phyloP scores from a whole-genome alignment of 768 basidiomycete genomes.

The Psilocybe subaeruginosa region DNA sequence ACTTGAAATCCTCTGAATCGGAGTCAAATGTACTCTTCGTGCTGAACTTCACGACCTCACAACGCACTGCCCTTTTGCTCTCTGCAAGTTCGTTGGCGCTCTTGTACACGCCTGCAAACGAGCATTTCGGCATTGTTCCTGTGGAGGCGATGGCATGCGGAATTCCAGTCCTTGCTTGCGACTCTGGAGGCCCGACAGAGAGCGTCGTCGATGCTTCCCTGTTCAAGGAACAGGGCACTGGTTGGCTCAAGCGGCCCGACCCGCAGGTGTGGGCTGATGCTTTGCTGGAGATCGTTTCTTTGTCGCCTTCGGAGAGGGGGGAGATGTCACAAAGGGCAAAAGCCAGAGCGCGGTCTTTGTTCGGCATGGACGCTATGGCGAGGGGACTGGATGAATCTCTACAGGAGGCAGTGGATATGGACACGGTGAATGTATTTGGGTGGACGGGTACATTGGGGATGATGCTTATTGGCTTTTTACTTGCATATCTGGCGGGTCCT shows the following conservation, averaged over 20 bases:
- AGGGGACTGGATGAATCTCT: slow-evolving; percentile 58
- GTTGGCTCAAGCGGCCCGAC: slow-evolving; percentile 73
- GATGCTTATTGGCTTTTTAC: slow-evolving; percentile 33
- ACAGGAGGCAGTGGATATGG: slow-evolving; percentile 58
- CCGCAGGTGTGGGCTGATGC: slow-evolving; percentile 72
- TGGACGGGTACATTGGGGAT: slow-evolving; percentile 22
- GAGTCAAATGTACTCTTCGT: slow-evolving; percentile 79
- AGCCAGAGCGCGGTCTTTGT: slow-evolving; percentile 61
- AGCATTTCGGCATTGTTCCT: slow-evolving; percentile 97
- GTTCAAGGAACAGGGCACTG: slow-evolving; percentile 57
- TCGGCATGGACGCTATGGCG: slow-evolving; percentile 81
- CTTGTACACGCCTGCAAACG: slow-evolving; percentile 92
- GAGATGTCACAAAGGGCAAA: slow-evolving; percentile 59
- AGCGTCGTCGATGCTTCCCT: slow-evolving; percentile 51
- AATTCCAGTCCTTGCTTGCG: slow-evolving; percentile 85
- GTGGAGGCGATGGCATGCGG: slow-evolving; percentile 95
- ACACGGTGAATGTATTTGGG: slow-evolving; percentile 31
- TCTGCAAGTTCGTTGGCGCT: slow-evolving; percentile 69
- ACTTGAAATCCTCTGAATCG: slow-evolving; percentile 33
- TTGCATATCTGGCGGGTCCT: slow-evolving; percentile 31
- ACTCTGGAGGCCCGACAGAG: slow-evolving; percentile 90
- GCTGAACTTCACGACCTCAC: slow-evolving; percentile 86
- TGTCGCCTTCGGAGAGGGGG: slow-evolving; percentile 43
- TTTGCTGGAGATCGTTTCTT: slow-evolving; percentile 57
- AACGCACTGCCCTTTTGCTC: slow-evolving; percentile 81